A percentile compares a stretch with the other conserved stretches of the same genome.
Evolutionary conservation across 352 stramenopile genomes (phyloP).

Genomic region (Phytopythium mirpurense): DNA sequence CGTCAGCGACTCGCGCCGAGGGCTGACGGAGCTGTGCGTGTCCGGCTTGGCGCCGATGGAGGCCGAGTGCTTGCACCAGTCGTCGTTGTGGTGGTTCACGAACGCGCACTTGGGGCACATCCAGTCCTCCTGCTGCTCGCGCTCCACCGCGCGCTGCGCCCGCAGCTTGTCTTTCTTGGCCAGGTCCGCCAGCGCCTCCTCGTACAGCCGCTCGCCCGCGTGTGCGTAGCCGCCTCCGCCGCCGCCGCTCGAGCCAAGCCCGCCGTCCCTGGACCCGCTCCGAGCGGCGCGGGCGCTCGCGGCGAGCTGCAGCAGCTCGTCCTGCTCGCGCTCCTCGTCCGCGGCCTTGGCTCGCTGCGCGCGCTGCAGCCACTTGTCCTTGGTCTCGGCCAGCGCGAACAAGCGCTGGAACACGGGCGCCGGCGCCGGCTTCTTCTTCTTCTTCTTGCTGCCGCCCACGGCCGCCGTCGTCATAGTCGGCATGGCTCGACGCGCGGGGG

Average conservation of each 20-base stretch:
- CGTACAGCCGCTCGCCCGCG: slow-evolving; percentile 68
- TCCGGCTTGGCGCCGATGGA: neutral
- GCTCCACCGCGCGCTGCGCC: slow-evolving; percentile 33
- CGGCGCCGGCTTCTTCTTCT: slow-evolving; percentile 22
- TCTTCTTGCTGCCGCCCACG: slow-evolving; percentile 28
- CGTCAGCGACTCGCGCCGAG: neutral
- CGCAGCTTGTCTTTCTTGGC: slow-evolving; percentile 52
- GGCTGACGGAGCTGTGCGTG: neutral
- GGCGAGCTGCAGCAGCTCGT: slow-evolving; percentile 5
- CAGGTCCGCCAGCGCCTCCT: slow-evolving; percentile 60
- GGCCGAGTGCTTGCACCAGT: slow-evolving; percentile 56
- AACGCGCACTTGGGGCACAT: slow-evolving; percentile 77
- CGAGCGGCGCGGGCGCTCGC: neutral
- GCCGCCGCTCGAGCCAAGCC: neutral
- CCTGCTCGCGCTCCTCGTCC: slow-evolving; percentile 43
- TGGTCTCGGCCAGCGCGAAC: slow-evolving; percentile 61
- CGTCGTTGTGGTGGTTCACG: slow-evolving; percentile 51
- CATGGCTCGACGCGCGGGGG: neutral
- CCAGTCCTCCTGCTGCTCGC: slow-evolving; percentile 57
- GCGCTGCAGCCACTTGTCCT: slow-evolving; percentile 69
- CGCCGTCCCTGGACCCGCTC: neutral
- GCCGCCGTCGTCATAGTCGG: slow-evolving; percentile 7
- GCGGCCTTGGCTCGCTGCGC: slow-evolving; percentile 61
- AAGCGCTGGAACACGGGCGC: slow-evolving; percentile 53
- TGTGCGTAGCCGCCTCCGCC: slow-evolving; percentile 39